Conservation (phyloP, 495 filamentous ascomycete genomes). For the Trichoderma virens region DNA sequence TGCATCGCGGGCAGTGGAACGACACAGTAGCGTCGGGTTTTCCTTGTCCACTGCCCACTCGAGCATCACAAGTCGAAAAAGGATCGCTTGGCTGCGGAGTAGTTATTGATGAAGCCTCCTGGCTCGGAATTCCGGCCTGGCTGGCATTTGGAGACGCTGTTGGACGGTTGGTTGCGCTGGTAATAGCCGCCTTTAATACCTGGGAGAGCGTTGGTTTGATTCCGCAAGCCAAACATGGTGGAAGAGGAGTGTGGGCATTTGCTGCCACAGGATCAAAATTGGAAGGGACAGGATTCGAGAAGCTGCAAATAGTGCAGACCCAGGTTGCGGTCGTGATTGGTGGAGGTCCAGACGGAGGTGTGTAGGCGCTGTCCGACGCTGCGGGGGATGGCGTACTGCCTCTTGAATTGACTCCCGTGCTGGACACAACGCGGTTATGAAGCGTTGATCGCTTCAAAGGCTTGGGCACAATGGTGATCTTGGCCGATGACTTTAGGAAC, state of each 20-base stretch:
- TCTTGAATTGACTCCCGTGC: slow-evolving; percentile 29
- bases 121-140: background rate
- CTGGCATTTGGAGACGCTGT: background rate
- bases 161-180: slow-evolving; percentile 52
- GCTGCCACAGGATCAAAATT: slow-evolving; percentile 83
- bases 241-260: slow-evolving; percentile 64
- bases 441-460: slow-evolving; percentile 48
- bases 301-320: slow-evolving; percentile 95
- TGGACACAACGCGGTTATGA: slow-evolving; percentile 33
- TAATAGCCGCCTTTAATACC: slow-evolving; percentile 76
- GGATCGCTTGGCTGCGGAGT: background rate
- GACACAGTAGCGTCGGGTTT: slow-evolving; percentile 28
- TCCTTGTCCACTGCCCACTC: background rate
- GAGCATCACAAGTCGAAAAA: background rate
- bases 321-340: slow-evolving; percentile 67
- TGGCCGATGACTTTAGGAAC: slow-evolving; percentile 90
- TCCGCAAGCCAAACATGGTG: slow-evolving; percentile 86
- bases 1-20: slow-evolving; percentile 81
- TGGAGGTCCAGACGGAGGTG: slow-evolving; percentile 39
- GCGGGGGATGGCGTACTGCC: slow-evolving; percentile 40
- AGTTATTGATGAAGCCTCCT: background rate
- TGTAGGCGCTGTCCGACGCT: slow-evolving; percentile 36
- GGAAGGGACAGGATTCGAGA: slow-evolving; percentile 89
- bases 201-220: slow-evolving; percentile 82
- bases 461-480: slow-evolving; percentile 84